phyloP scores from a whole-genome alignment of 306 rosid species.

The Quercus bicolor region DNA sequence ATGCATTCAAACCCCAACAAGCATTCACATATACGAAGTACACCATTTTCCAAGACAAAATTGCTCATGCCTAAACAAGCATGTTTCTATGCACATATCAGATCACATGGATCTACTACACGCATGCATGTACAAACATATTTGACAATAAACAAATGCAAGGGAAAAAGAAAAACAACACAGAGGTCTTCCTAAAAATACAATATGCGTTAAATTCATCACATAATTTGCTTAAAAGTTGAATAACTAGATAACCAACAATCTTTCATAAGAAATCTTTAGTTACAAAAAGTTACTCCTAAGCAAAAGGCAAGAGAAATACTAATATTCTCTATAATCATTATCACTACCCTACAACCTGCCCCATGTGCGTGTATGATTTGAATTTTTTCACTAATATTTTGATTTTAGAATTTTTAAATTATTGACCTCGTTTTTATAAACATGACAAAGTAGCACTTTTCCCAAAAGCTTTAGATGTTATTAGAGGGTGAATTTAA shows the following conservation, averaged over 20 bases:
- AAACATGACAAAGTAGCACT: too few species aligned
- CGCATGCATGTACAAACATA: background rate
- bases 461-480: too few species aligned
- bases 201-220: background rate
- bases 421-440: too few species aligned
- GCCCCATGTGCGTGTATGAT: too few species aligned
- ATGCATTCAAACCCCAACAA: background rate
- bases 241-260: background rate
- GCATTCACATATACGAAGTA: background rate
- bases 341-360: background rate
- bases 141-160: background rate
- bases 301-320: background rate
- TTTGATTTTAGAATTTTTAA: too few species aligned
- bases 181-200: background rate
- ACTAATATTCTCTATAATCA: background rate
- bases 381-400: too few species aligned
- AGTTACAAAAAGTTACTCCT: background rate
- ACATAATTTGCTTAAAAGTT: background rate
- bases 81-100: background rate
- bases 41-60: background rate
- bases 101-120: background rate
- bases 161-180: background rate
- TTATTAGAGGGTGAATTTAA: too few species aligned
- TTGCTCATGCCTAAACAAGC: background rate
- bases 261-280: background rate